Evolutionary conservation across 345 rosid genomes (phyloP).

Genomic region (Acer negundo): DNA sequence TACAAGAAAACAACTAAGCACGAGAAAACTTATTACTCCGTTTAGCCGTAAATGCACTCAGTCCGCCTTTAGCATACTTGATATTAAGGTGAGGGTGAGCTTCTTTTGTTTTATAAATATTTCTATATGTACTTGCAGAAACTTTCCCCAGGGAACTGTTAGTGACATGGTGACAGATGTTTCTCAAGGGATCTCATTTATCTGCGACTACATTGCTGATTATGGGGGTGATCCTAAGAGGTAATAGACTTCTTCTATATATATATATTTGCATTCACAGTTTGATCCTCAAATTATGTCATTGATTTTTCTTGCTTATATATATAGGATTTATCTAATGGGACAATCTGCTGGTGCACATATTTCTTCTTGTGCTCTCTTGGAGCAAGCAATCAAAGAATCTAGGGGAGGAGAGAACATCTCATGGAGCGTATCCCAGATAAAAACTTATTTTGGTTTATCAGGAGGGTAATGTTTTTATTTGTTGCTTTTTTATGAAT

Average conservation of each 20-base stretch:
- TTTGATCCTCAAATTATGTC: constrained; percentile 18
- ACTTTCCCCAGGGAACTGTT: constrained; percentile 95
- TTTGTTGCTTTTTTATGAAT: constrained; percentile 12
- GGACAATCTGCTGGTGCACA: constrained; percentile 99
- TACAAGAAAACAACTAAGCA: not conserved
- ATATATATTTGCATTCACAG: not conserved
- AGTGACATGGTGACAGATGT: constrained; percentile 87
- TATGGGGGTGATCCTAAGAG: constrained; percentile 95
- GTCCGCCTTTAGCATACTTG: not conserved
- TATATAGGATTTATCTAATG: constrained; percentile 81
- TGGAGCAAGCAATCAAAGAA: constrained; percentile 91
- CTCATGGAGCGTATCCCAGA: constrained; percentile 80
- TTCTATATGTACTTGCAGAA: constrained; percentile 48
- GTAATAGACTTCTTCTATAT: constrained; percentile 33
- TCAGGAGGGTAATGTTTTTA: constrained; percentile 76
- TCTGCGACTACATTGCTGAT: constrained; percentile 68
- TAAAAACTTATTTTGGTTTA: constrained; percentile 86
- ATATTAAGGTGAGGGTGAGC: not conserved
- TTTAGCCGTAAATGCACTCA: not conserved
- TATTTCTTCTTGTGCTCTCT: constrained; percentile 84
- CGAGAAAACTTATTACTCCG: not conserved
- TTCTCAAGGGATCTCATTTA: constrained; percentile 81
- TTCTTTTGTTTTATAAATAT: constrained; percentile 5
- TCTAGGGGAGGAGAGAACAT: constrained; percentile 50
- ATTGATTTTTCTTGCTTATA: constrained; percentile 25